These are phyloP conservation scores for Candida nitratophila DNA, from an alignment of 805 yeast genomes.

Conservation along the genomic window DNA sequence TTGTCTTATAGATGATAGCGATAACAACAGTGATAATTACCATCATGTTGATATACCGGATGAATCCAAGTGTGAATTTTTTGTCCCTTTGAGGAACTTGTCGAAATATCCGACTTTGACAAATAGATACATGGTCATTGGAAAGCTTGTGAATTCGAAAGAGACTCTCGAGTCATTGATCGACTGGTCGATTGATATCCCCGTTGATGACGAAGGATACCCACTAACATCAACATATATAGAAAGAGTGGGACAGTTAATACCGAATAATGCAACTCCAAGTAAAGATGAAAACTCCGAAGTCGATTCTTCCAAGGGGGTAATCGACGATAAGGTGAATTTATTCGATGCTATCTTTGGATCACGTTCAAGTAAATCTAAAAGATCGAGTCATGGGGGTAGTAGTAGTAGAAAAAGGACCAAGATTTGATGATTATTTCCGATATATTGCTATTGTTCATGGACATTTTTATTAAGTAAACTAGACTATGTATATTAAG, in stretches of 20 bases:
- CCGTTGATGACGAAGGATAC: slow-evolving; percentile 11
- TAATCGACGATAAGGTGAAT: slow-evolving; percentile 6
- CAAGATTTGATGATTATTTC: too few species aligned
- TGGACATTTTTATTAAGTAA: too few species aligned
- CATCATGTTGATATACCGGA: background rate
- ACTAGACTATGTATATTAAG: background rate
- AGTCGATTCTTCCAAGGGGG: too few species aligned
- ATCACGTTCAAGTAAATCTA: background rate
- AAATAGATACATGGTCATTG: slow-evolving; percentile 15
- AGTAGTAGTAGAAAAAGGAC: background rate
- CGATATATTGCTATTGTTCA: too few species aligned
- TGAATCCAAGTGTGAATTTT: slow-evolving; percentile 14
- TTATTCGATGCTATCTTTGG: slow-evolving; percentile 18
- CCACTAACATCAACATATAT: slow-evolving; percentile 13
- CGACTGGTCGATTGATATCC: slow-evolving; percentile 10
- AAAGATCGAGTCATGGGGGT: too few species aligned
- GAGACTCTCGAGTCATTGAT: slow-evolving; percentile 1
- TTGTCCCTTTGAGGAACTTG: slow-evolving; percentile 16
- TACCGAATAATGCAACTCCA: slow-evolving; percentile 1
- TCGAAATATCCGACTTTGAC: slow-evolving; percentile 7
- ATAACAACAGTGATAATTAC: too few species aligned
- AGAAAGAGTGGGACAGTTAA: slow-evolving; percentile 18
- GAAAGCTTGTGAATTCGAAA: slow-evolving; percentile 11
- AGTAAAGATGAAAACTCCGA: background rate
- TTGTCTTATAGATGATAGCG: slow-evolving; percentile 9